Conservation (phyloP, 768 basidiomycete species). For the Cubamyces sp. region DNA sequence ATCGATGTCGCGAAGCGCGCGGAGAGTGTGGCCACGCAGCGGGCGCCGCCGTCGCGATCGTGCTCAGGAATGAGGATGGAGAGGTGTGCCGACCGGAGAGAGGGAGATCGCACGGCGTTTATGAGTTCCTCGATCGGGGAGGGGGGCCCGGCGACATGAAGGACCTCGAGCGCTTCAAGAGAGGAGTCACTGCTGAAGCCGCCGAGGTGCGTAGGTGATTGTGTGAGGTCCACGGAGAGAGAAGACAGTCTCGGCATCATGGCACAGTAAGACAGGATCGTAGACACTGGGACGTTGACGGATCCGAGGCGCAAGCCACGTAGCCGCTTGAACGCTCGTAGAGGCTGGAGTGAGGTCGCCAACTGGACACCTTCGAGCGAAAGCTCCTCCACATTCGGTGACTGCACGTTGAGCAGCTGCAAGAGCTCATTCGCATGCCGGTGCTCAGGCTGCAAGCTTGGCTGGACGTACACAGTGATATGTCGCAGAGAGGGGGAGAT, state of each 20-base stretch:
- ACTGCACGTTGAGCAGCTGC: neutral
- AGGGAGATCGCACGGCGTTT: neutral
- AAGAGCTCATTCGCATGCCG: neutral
- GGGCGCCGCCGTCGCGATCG: constrained; percentile 9
- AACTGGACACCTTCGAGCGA: constrained; percentile 14
- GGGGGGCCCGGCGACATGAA: constrained; percentile 11
- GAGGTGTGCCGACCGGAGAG: constrained; percentile 2
- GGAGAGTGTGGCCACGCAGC: constrained; percentile 3
- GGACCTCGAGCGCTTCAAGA: neutral
- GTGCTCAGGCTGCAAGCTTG: neutral
- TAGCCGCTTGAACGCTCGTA: constrained; percentile 7
- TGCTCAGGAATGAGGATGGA: constrained; percentile 2
- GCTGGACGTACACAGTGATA: constrained; percentile 13
- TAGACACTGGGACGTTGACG: neutral
- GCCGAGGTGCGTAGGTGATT: neutral
- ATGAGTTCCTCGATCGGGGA: constrained; percentile 13
- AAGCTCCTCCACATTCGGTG: constrained; percentile 16
- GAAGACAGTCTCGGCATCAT: constrained; percentile 13
- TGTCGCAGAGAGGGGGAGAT: constrained; percentile 11
- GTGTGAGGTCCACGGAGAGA: constrained; percentile 8
- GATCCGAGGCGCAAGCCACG: constrained; percentile 14
- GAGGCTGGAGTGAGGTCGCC: neutral
- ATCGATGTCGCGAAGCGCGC: constrained; percentile 12
- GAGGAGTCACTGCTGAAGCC: neutral
- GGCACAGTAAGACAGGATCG: constrained; percentile 10